Conservation (phyloP, 805 yeast species). For the Pichia scutulata region DNA sequence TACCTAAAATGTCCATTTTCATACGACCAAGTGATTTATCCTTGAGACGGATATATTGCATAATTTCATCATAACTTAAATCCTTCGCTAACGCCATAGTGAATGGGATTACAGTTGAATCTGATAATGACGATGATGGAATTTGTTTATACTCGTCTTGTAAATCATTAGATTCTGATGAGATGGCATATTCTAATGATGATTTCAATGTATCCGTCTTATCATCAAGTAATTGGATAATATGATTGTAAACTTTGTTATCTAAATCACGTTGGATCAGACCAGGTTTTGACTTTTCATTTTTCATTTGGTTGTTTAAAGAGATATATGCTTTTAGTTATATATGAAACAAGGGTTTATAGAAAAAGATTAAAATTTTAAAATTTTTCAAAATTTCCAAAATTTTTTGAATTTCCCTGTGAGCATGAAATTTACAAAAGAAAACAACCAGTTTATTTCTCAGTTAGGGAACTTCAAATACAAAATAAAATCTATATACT, state of each 20-base stretch:
- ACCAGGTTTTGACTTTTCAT: slow-evolving; percentile 14
- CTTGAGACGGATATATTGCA: slow-evolving; percentile 52
- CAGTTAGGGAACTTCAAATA: neutral
- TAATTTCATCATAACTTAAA: slow-evolving; percentile 41
- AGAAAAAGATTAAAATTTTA: neutral
- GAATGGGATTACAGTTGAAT: neutral
- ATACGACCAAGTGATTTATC: slow-evolving; percentile 64
- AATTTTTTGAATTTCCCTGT: neutral
- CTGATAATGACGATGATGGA: neutral
- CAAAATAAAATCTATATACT: no score
- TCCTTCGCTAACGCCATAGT: slow-evolving; percentile 56
- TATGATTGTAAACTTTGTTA: slow-evolving; percentile 46
- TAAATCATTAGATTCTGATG: neutral
- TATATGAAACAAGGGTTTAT: neutral
- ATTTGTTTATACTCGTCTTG: neutral
- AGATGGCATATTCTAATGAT: neutral
- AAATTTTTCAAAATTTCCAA: neutral
- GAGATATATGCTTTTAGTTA: neutral
- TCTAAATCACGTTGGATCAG: slow-evolving; percentile 36
- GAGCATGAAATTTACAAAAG: neutral
- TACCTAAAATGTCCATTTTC: slow-evolving; percentile 56
- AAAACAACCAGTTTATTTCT: neutral
- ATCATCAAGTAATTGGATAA: slow-evolving; percentile 53
- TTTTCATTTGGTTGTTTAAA: slow-evolving; percentile 1
- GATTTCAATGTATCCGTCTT: slow-evolving; percentile 38